phyloP scores from a whole-genome alignment of 352 stramenopile species.

The Phytophthora meadii region DNA sequence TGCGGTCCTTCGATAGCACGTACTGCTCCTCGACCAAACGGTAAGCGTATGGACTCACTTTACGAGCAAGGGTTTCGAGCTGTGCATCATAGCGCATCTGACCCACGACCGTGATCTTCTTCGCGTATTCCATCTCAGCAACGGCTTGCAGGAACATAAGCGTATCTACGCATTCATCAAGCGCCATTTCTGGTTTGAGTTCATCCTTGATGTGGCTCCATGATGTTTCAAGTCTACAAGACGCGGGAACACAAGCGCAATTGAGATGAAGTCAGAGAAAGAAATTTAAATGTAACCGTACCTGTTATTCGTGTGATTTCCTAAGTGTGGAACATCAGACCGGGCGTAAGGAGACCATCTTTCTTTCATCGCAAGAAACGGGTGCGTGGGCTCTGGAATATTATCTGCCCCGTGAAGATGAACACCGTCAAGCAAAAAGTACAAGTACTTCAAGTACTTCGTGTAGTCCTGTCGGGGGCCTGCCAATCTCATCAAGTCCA shows the following conservation, averaged over 20 bases:
- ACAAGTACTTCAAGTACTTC: constrained; percentile 3
- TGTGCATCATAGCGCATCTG: constrained; percentile 6
- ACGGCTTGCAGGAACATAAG: constrained; percentile 9
- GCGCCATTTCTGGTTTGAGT: constrained; percentile 1
- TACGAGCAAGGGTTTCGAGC: not conserved
- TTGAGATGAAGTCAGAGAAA: not conserved
- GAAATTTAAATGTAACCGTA: not conserved
- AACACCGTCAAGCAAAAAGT: not conserved
- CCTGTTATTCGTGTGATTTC: constrained; percentile 14
- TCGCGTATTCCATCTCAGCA: constrained; percentile 10
- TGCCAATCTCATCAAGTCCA: not conserved
- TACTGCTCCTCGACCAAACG: constrained; percentile 4
- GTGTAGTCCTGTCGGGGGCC: not conserved
- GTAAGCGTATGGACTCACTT: constrained; percentile 7
- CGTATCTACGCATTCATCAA: constrained; percentile 5
- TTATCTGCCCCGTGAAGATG: not conserved
- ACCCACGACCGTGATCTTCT: not conserved
- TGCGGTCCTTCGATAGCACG: not conserved
- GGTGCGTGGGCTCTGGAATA: not conserved
- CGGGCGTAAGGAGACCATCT: constrained; percentile 7
- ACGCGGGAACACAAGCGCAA: not conserved
- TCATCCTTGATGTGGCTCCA: constrained; percentile 5
- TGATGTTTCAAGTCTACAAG: constrained; percentile 1
- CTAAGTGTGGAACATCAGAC: constrained; percentile 2
- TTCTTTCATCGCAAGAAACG: constrained; percentile 1